These are phyloP conservation scores for Staphylotrichum tortipilum DNA, from an alignment of 495 filamentous ascomycete species.

Conservation along the genomic window DNA sequence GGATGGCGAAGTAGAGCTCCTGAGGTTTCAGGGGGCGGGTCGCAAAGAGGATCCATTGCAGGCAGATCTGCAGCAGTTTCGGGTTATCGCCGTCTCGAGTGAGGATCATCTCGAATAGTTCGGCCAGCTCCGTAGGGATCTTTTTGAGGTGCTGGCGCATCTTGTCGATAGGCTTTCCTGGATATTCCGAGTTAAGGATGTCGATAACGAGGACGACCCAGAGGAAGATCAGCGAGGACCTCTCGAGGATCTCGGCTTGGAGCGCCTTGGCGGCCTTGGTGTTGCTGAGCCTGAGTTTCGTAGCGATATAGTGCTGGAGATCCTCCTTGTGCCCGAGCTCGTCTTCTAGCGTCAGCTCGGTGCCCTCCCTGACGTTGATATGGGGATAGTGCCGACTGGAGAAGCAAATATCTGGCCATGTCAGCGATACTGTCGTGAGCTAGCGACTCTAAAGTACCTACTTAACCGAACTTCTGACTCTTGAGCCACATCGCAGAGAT, in stretches of 20 bases:
- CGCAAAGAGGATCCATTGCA: slow-evolving; percentile 33
- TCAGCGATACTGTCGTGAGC: neutral
- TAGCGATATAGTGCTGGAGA: slow-evolving; percentile 14
- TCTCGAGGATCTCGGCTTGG: slow-evolving; percentile 25
- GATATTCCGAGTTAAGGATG: slow-evolving; percentile 34
- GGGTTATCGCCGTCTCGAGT: slow-evolving; percentile 20
- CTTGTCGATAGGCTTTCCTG: slow-evolving; percentile 2
- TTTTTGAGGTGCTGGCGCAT: slow-evolving; percentile 9
- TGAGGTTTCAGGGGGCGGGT: slow-evolving; percentile 20
- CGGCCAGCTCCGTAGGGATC: slow-evolving; percentile 22
- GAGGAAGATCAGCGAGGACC: slow-evolving; percentile 37
- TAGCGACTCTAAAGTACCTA: too few relatives aligned
- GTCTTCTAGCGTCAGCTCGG: slow-evolving; percentile 18
- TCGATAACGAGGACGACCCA: slow-evolving; percentile 39
- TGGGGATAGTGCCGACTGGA: slow-evolving; percentile 46
- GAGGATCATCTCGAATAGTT: slow-evolving; percentile 28
- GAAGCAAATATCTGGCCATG: slow-evolving; percentile 27
- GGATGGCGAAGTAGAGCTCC: slow-evolving; percentile 31
- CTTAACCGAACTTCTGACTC: too few relatives aligned
- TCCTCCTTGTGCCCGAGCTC: slow-evolving; percentile 15
- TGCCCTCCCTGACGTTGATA: slow-evolving; percentile 29
- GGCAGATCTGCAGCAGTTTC: slow-evolving; percentile 22
- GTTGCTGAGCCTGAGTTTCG: slow-evolving; percentile 7
- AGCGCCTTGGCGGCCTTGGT: slow-evolving; percentile 19
- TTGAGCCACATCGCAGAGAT: slow-evolving; percentile 6